Conservation (phyloP, 208 protist genomes). For the Vickermania ingenoplastis region DNA sequence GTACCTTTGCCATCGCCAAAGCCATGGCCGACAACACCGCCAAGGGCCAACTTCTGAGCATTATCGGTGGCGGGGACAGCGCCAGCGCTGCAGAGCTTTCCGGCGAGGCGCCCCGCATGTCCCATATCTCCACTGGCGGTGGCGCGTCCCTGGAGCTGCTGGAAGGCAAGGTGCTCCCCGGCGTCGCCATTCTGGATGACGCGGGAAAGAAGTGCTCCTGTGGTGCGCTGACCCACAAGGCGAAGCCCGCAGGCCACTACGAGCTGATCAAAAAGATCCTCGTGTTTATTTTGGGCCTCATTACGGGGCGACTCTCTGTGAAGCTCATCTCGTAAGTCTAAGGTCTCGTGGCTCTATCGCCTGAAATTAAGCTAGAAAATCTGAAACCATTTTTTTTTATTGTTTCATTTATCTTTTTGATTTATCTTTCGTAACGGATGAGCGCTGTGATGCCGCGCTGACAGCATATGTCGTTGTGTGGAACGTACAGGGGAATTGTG, state of each 20-base stretch:
- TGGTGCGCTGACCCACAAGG: slow-evolving; percentile 1
- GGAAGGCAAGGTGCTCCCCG: slow-evolving; percentile 94
- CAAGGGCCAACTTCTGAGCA: slow-evolving; percentile 46
- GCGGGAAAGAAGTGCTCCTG: slow-evolving; percentile 20
- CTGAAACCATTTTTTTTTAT: no score
- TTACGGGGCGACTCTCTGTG: not conserved
- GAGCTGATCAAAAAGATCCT: slow-evolving; percentile 5
- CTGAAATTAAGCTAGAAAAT: no score
- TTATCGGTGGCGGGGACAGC: slow-evolving; percentile 94
- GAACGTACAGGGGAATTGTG: no score
- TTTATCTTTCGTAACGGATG: no score
- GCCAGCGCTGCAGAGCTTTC: slow-evolving; percentile 84
- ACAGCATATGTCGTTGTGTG: no score
- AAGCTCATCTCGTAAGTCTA: not conserved
- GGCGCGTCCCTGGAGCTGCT: slow-evolving; percentile 99
- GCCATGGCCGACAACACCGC: slow-evolving; percentile 61
- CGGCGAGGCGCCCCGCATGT: slow-evolving; percentile 84
- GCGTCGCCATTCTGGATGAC: slow-evolving; percentile 77
- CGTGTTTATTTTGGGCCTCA: not conserved
- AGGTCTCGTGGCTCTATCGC: not conserved
- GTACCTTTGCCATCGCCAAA: slow-evolving; percentile 84
- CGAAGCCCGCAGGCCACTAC: slow-evolving; percentile 3
- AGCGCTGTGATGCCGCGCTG: no score
- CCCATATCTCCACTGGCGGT: slow-evolving; percentile 98
- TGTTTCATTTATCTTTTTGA: no score